A percentile compares a stretch with the other conserved stretches of the same genome.
phyloP scores from a whole-genome alignment of 805 yeast genomes.

The Starmerella asiatica region DNA sequence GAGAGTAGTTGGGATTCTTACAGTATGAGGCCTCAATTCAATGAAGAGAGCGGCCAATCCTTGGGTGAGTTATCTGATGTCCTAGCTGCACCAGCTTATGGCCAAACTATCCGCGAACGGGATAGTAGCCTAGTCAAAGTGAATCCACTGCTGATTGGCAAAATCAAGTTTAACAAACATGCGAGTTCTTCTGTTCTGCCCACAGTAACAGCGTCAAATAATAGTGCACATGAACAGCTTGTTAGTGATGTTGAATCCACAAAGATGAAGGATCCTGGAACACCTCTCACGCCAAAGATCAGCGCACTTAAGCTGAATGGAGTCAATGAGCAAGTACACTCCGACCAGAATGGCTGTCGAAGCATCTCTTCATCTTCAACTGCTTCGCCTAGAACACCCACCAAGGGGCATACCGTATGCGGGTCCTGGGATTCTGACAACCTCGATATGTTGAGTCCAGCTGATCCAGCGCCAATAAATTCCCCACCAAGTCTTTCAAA shows the following conservation, averaged over 20 bases:
- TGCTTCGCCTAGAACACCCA: neutral
- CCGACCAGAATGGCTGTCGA: neutral
- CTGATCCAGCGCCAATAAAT: neutral
- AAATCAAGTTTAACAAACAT: neutral
- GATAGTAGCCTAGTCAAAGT: neutral
- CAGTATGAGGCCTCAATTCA: too few relatives aligned
- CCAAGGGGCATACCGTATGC: too few relatives aligned
- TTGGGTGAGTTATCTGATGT: too few relatives aligned
- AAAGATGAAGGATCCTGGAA: neutral
- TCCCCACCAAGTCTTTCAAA: conserved; percentile 10
- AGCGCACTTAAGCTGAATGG: neutral
- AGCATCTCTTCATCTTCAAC: neutral
- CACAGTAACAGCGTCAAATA: too few relatives aligned
- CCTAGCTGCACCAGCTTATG: too few relatives aligned
- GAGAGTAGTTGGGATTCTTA: too few relatives aligned
- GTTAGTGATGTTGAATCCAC: too few relatives aligned
- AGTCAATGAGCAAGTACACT: neutral
- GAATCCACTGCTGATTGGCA: neutral
- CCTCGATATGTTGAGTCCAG: neutral
- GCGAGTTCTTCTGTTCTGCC: neutral
- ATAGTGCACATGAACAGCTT: too few relatives aligned
- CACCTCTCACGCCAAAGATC: neutral
- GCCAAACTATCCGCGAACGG: too few relatives aligned
- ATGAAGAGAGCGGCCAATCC: too few relatives aligned
- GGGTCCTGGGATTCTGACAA: too few relatives aligned